Conservation (phyloP, 1,284 basidiomycete genomes). For the Boletus semigastroideus region DNA sequence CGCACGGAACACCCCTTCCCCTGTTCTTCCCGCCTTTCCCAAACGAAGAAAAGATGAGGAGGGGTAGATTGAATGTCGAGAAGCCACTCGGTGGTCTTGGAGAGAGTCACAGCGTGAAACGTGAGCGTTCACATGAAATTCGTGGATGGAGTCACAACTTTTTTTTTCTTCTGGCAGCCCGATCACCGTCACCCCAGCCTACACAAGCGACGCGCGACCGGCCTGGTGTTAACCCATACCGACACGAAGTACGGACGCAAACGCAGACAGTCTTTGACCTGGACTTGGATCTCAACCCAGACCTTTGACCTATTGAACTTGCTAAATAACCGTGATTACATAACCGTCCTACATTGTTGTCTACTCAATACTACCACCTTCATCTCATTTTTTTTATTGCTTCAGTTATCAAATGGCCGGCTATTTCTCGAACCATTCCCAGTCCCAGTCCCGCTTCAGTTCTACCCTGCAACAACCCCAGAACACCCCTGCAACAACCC, state of each 20-base stretch:
- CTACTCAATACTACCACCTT: not conserved
- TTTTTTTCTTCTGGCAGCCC: conserved; percentile 26
- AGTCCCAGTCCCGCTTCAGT: conserved; percentile 67
- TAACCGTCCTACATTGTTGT: conserved; percentile 17
- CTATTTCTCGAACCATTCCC: conserved; percentile 81
- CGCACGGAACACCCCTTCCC: conserved; percentile 68
- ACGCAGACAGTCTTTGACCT: conserved; percentile 66
- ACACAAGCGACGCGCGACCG: conserved; percentile 46
- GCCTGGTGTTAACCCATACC: conserved; percentile 63
- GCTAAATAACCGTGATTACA: conserved; percentile 22
- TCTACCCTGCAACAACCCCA: conserved; percentile 46
- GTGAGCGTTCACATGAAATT: conserved; percentile 41
- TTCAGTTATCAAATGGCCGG: conserved; percentile 42
- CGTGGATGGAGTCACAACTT: not conserved
- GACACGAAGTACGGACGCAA: conserved; percentile 61
- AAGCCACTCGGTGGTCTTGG: conserved; percentile 72
- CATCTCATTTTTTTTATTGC: conserved; percentile 22
- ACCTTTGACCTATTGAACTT: conserved; percentile 47
- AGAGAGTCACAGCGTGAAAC: conserved; percentile 75
- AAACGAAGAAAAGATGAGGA: conserved; percentile 84
- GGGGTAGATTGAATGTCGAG: conserved; percentile 73
- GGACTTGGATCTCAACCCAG: conserved; percentile 77
- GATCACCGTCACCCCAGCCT: conserved; percentile 56
- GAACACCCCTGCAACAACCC: conserved; percentile 18
- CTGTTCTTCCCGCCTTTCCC: conserved; percentile 84